Percentiles rank a stretch among this genome's conserved stretches.
Conservation (phyloP, 768 basidiomycete species). For the Agaricus bisporus region DNA sequence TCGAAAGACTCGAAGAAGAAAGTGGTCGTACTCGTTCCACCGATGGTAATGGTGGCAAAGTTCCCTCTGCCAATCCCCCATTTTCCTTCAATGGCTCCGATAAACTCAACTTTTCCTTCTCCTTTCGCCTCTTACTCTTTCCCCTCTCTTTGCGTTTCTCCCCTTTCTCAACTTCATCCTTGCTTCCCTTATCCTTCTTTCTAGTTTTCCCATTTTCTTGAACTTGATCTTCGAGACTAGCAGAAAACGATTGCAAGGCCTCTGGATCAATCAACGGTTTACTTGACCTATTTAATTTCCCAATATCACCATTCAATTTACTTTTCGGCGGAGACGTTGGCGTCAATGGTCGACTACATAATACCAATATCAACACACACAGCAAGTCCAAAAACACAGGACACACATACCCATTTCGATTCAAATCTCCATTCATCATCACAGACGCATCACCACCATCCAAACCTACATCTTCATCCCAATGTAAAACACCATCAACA, state of each 20-base stretch:
- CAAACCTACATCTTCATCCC: no score
- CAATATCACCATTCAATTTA: constrained; percentile 4
- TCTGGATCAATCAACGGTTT: constrained; percentile 29
- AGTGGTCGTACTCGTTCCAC: no score
- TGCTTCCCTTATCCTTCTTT: constrained; percentile 13
- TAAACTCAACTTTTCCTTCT: constrained; percentile 1
- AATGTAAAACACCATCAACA: neutral
- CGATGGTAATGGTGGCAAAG: no score
- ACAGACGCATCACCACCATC: neutral
- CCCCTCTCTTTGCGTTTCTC: constrained; percentile 8
- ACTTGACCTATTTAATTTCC: neutral
- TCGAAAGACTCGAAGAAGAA: no score
- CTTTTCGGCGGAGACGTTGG: constrained; percentile 5
- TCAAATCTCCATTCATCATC: neutral
- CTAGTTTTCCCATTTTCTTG: constrained; percentile 5
- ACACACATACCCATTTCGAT: neutral
- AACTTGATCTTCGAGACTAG: neutral
- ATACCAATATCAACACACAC: neutral
- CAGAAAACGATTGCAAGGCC: constrained; percentile 13
- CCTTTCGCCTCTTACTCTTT: constrained; percentile 15
- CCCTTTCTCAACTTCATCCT: constrained; percentile 16
- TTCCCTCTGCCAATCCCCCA: neutral
- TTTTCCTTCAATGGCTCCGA: neutral
- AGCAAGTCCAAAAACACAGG: no score
- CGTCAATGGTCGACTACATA: neutral